Percentiles rank a stretch among this genome's conserved stretches.
phyloP scores from a whole-genome alignment of 2,329 filamentous ascomycete species.

The Chrysosporium queenslandicum region DNA sequence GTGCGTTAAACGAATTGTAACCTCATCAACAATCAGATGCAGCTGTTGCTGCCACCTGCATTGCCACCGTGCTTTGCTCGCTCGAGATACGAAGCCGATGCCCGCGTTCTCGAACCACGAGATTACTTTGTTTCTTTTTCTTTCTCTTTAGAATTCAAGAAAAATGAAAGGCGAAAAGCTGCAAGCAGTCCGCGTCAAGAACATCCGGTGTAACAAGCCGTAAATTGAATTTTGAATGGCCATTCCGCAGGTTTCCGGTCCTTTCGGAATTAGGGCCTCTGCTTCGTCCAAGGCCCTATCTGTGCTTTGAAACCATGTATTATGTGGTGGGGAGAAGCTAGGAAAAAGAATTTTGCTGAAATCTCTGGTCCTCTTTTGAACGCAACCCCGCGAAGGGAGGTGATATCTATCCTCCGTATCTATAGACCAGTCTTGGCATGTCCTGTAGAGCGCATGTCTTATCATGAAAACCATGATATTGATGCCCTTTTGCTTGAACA shows the following conservation, averaged over 20 bases:
- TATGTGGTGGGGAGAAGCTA: neutral
- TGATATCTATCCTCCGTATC: too few relatives aligned
- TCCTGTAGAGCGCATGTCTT: too few relatives aligned
- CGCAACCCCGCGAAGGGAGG: neutral
- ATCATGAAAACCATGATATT: too few relatives aligned
- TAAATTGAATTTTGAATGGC: neutral
- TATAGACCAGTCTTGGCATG: too few relatives aligned
- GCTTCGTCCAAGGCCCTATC: neutral
- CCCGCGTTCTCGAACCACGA: neutral
- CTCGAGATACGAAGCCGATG: neutral
- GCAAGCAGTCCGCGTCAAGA: neutral
- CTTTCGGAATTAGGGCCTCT: neutral
- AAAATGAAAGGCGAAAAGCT: neutral
- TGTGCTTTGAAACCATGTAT: too few relatives aligned
- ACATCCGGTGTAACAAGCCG: neutral
- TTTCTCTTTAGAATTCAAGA: too few relatives aligned
- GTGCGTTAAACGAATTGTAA: neutral
- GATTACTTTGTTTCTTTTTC: neutral
- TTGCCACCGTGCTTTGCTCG: neutral
- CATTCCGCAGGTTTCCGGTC: neutral
- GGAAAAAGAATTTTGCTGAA: neutral
- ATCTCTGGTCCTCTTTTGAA: too few relatives aligned
- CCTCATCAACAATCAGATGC: neutral
- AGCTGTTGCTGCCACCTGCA: neutral
- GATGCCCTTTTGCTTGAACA: too few relatives aligned